Evolutionary conservation across 2,329 filamentous ascomycete genomes (phyloP).

Genomic region (Phyllosticta paracitricarpa): DNA sequence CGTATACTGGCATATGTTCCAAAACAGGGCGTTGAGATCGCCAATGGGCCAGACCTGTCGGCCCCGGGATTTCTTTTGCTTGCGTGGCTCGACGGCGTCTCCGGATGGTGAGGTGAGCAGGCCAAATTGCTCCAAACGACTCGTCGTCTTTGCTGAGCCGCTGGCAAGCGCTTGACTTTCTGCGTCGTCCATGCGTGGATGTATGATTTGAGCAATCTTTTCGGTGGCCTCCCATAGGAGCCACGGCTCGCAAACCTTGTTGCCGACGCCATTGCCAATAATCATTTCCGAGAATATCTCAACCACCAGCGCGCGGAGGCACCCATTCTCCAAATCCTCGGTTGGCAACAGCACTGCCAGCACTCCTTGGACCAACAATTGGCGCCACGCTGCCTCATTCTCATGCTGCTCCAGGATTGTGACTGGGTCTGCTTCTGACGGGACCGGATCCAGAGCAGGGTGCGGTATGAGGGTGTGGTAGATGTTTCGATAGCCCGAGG

Average conservation of each 20-base stretch:
- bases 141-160: conserved; percentile 18
- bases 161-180: conserved; percentile 13
- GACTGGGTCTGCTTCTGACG: conserved; percentile 43
- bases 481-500: conserved; percentile 53
- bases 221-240: conserved; percentile 76
- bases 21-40: conserved; percentile 31
- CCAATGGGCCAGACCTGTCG: not conserved
- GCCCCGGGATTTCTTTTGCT: conserved; percentile 9
- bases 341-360: conserved; percentile 79
- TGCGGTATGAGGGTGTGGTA: conserved; percentile 81
- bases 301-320: conserved; percentile 69
- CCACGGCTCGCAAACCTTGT: conserved; percentile 78
- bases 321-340: conserved; percentile 83
- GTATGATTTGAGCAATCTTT: conserved; percentile 51
- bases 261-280: conserved; percentile 69
- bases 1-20: conserved; percentile 44
- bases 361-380: conserved; percentile 73
- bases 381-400: conserved; percentile 76
- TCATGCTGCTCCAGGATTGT: conserved; percentile 53
- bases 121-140: conserved; percentile 45
- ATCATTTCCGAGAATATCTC: conserved; percentile 88
- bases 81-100: conserved; percentile 15
- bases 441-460: conserved; percentile 70
- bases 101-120: conserved; percentile 35
- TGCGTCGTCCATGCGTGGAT: conserved; percentile 19